Base-by-base conservation (phyloP, 257 asterid species). In the Solanum acaule region DNA sequence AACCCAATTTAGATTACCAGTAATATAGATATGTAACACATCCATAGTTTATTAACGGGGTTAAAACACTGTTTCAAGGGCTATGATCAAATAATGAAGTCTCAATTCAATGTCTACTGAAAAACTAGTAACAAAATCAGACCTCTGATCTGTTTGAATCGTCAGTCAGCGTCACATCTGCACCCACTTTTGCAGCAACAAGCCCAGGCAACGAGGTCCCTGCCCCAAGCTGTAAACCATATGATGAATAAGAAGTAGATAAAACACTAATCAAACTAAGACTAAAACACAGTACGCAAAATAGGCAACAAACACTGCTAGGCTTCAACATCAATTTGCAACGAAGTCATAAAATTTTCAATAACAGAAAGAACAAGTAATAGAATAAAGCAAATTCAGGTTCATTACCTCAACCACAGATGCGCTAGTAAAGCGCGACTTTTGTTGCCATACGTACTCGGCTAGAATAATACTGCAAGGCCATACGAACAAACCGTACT, bases 141-240 rank as follows among this genome's bases (percentile, higher is more conserved):
- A 96, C 98, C 97, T 97, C 98, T 5, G 93, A 34, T 90, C 97
- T 92, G 83, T 84, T 88, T 37, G 91, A 88, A 85, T 95, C 94
- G 81, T 97, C 98, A 0, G 98, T 96, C 79, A 97, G 93, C 6
- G 96, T 97, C 59, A 96, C 98, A 31, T 92, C 91, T 70, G 99
- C 98, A 31, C 98, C 98, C 72, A 94, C 93, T 93, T 93, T 97
- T 22, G 98, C 95, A 91, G 99, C 99, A 90, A 94, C 95, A 78
- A 96, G 89, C 82, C 99, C 98, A 81, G 99, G 99, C 95, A 96
- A 91, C 6, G 98, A 95, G 84, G 98, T 96, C 90, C 99, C 98
- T 90, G 98, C 98, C 46, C 99, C 99, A 71, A 96, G 94, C 98
- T 96, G 94, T 83, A 63, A 70, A 89, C 20, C 20, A 34, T 85